A percentile compares a stretch with the other conserved stretches of the same genome.
phyloP scores from a whole-genome alignment of 2,329 filamentous ascomycete species.

The Paracamarosporium sp. region DNA sequence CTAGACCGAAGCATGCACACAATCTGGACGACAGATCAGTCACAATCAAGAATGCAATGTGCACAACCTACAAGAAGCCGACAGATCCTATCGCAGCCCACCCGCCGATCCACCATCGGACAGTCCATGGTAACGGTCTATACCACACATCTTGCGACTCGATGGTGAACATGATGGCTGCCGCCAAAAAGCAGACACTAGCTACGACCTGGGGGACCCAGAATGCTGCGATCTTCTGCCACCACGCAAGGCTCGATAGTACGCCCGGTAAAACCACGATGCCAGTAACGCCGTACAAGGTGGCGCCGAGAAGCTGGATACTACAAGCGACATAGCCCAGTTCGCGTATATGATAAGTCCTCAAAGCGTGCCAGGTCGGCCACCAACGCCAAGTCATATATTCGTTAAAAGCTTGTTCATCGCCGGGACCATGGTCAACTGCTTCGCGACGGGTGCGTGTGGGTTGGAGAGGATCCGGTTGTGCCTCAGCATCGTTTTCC shows the following conservation, averaged over 20 bases:
- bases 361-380: neutral
- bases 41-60: neutral
- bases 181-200: neutral
- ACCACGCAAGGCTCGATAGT: slow-evolving; percentile 4
- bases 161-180: slow-evolving; percentile 2
- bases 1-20: slow-evolving; percentile 7
- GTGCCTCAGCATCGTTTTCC: neutral
- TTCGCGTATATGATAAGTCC: slow-evolving; percentile 1
- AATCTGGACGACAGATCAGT: neutral
- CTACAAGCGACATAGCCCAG: slow-evolving; percentile 2
- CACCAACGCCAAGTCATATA: slow-evolving; percentile 5
- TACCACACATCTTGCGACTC: slow-evolving; percentile 8
- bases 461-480: neutral
- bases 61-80: neutral
- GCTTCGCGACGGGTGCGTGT: neutral
- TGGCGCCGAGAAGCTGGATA: slow-evolving; percentile 4
- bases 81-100: slow-evolving; percentile 7
- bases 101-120: slow-evolving; percentile 5
- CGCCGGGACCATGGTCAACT: neutral
- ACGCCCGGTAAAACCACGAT: slow-evolving; percentile 1
- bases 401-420: slow-evolving; percentile 2
- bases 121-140: neutral
- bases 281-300: slow-evolving; percentile 2
- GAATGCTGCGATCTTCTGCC: slow-evolving; percentile 6
- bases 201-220: slow-evolving; percentile 7